Conservation (phyloP, 1,284 basidiomycete genomes). For the Trichosporon asahii region DNA sequence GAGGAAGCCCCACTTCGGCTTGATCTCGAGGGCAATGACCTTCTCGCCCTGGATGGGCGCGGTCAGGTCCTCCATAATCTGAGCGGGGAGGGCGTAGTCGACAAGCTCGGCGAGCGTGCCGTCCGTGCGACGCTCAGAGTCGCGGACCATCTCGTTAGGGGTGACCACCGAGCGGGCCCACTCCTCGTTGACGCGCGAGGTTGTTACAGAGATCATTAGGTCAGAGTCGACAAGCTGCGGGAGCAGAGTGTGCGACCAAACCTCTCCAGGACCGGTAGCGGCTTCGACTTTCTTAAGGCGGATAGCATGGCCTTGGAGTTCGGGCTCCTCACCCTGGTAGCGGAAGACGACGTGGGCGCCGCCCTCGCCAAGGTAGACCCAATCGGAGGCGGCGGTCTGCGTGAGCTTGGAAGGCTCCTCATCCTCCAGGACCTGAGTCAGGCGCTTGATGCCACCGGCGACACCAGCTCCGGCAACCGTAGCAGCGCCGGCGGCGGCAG, state of each 20-base stretch:
- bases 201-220: slow-evolving; percentile 60
- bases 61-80: slow-evolving; percentile 60
- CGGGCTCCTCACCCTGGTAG: slow-evolving; percentile 60
- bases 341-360: slow-evolving; percentile 84
- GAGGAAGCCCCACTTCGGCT: slow-evolving; percentile 95
- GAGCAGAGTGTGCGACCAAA: slow-evolving; percentile 36
- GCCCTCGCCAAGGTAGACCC: slow-evolving; percentile 82
- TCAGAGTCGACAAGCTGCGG: slow-evolving; percentile 58
- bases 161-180: slow-evolving; percentile 63
- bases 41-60: slow-evolving; percentile 46
- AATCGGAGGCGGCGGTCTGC: slow-evolving; percentile 56
- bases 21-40: slow-evolving; percentile 73
- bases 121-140: slow-evolving; percentile 57
- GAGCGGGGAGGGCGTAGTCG: slow-evolving; percentile 64
- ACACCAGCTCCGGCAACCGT: background rate
- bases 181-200: slow-evolving; percentile 56
- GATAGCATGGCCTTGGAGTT: slow-evolving; percentile 65
- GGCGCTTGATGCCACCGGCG: background rate
- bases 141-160: slow-evolving; percentile 58
- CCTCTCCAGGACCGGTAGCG: slow-evolving; percentile 6
- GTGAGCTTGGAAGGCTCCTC: slow-evolving; percentile 11
- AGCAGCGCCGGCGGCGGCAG: background rate
- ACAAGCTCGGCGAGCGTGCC: slow-evolving; percentile 53
- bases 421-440: slow-evolving; percentile 5
- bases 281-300: slow-evolving; percentile 46